A percentile compares a stretch with the other conserved stretches of the same genome.
These are phyloP conservation scores for Pseudogymnoascus sp. DNA, from an alignment of 2,329 filamentous ascomycete species.

Conservation along the genomic window DNA sequence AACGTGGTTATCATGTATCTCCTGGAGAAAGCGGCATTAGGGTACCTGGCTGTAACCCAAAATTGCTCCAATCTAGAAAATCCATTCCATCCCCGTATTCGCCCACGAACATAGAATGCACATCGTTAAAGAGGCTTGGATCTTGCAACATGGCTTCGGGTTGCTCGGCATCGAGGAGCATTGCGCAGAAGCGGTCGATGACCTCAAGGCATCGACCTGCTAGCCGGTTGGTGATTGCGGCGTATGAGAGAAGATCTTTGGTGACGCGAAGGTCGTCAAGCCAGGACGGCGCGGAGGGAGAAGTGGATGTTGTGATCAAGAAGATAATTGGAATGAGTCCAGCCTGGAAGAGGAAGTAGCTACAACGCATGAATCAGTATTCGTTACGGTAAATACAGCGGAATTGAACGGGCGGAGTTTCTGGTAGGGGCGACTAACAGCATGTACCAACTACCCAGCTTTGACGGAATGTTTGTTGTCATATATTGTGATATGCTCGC, in stretches of 20 bases:
- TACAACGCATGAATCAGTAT: constrained; percentile 8
- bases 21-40: background rate
- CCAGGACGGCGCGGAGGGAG: constrained; percentile 21
- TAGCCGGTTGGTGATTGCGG: constrained; percentile 31
- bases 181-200: constrained; percentile 31
- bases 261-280: constrained; percentile 29
- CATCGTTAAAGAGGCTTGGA: constrained; percentile 29
- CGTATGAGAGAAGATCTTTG: constrained; percentile 31
- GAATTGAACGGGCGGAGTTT: background rate
- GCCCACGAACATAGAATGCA: constrained; percentile 29
- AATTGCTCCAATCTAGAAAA: constrained; percentile 33
- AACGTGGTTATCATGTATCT: background rate
- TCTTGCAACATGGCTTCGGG: constrained; percentile 30
- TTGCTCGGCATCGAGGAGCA: constrained; percentile 21
- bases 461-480: constrained; percentile 31
- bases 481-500: constrained; percentile 34
- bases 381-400: background rate
- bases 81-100: constrained; percentile 29
- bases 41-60: constrained; percentile 11
- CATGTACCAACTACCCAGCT: constrained; percentile 36
- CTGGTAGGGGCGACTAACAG: constrained; percentile 20
- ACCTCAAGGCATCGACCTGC: constrained; percentile 32
- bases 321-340: constrained; percentile 35
- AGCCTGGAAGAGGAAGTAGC: constrained; percentile 37
- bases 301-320: constrained; percentile 33